Conservation (phyloP, 2,329 filamentous ascomycete species). For the Parascedosporium putredinis region DNA sequence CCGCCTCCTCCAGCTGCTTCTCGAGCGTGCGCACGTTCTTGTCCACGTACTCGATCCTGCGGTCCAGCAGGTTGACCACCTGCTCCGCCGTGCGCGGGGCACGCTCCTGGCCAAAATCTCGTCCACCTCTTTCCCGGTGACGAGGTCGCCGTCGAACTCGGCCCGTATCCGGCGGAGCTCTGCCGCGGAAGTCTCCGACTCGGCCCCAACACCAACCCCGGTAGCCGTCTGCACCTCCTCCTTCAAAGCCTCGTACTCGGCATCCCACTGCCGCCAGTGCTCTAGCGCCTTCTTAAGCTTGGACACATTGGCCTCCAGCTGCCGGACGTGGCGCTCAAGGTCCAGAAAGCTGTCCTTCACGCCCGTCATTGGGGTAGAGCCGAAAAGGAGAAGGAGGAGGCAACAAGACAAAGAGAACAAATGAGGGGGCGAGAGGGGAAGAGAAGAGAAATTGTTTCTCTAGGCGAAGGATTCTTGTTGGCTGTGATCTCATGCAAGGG, state of each 20-base stretch:
- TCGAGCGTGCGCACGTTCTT: conserved; percentile 67
- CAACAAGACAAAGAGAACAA: neutral
- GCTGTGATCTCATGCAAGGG: neutral
- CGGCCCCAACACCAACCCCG: conserved; percentile 25
- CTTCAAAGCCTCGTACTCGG: conserved; percentile 82
- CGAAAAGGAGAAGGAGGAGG: neutral
- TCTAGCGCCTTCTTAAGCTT: conserved; percentile 64
- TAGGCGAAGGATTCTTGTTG: neutral
- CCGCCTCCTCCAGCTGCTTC: conserved; percentile 58
- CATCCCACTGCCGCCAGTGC: conserved; percentile 85
- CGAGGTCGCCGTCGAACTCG: conserved; percentile 50
- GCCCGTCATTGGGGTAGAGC: conserved; percentile 24
- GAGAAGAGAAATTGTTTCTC: neutral
- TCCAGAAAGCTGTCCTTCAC: conserved; percentile 46
- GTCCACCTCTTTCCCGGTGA: conserved; percentile 46
- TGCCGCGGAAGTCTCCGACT: too few species aligned
- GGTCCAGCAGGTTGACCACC: conserved; percentile 51
- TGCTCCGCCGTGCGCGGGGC: conserved; percentile 23
- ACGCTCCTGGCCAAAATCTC: conserved; percentile 28
- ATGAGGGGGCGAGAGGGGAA: neutral
- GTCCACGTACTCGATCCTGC: conserved; percentile 80
- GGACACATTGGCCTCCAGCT: conserved; percentile 63
- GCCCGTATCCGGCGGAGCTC: conserved; percentile 45
- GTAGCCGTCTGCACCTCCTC: conserved; percentile 59
- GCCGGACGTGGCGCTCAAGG: conserved; percentile 63